Base-by-base conservation (phyloP, 805 yeast genomes). In the Nakazawaea wickerhamii region DNA sequence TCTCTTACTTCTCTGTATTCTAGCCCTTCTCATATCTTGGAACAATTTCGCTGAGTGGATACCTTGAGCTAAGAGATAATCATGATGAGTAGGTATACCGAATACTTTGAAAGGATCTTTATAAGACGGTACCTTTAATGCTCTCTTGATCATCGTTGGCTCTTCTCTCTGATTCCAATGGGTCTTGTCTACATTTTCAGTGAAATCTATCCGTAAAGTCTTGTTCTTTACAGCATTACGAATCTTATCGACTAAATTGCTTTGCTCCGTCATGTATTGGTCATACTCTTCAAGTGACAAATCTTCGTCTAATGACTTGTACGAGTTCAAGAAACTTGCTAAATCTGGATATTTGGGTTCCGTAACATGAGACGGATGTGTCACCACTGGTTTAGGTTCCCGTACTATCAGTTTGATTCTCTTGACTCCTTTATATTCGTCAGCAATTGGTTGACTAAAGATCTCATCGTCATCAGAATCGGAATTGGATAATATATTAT, bases 1-100 rank as follows among this genome's bases (percentile, higher is more conserved):
- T 49, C 78, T 84, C 52, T 79, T 76, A 2, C 87, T 78, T 50
- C 79, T 71, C n/a, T 81, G 73, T 13, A 79, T 73, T 48, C 83
- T 84, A 20, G 75, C 73, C 44, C 69, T 77, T 43, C 85, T 71
- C 44, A 75, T 71, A 47, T 82, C 90, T 39, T 74, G 77, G 47
- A 88, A 78, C 9, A 86, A 61, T 49, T 77, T 81, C 4, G 95
- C 75, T 50, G 87, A 75, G 34, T 77, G 71, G 21, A 80, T 58
- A 2, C 90, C 95, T 49, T 91, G 98, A 1, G 81, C 73, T 0
- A 88, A 59, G 22, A 93, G 63, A 58, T 85, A 81, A 53, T 90
- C 97, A 35, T 75, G 73, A 53, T 77, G 81, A 0, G 90, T 76
- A 13, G 69, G 68, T 14, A 59, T 14, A 56, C 50, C 32, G 60